These are phyloP conservation scores for Teratosphaeria gauchensis DNA, from an alignment of 2,329 filamentous ascomycete genomes.

Conservation along the genomic window DNA sequence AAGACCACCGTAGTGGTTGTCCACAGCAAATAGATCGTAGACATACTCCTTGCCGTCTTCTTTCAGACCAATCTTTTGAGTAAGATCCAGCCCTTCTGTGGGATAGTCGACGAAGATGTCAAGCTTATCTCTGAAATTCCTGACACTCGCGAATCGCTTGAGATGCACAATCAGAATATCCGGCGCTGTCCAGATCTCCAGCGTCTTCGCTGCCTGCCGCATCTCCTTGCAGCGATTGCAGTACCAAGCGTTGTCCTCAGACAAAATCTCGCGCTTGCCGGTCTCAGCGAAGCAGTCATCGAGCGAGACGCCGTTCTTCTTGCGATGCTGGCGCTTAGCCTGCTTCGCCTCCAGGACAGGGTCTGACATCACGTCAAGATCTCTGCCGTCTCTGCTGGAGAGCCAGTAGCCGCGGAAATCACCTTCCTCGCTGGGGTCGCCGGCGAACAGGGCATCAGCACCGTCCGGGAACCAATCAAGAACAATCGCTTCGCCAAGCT, in stretches of 20 bases:
- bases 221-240: slow-evolving; percentile 94
- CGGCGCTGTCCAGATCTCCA: slow-evolving; percentile 92
- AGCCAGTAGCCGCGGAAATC: slow-evolving; percentile 47
- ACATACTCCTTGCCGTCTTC: slow-evolving; percentile 73
- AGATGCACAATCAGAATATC: slow-evolving; percentile 92
- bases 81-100: slow-evolving; percentile 75
- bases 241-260: slow-evolving; percentile 95
- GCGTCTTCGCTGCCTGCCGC: slow-evolving; percentile 85
- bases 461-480: slow-evolving; percentile 73
- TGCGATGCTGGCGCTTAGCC: slow-evolving; percentile 53
- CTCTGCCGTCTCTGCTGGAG: slow-evolving; percentile 45
- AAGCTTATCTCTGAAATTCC: slow-evolving; percentile 78
- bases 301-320: slow-evolving; percentile 68
- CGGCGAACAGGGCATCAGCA: slow-evolving; percentile 60
- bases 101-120: slow-evolving; percentile 89
- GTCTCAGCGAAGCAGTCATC: slow-evolving; percentile 93
- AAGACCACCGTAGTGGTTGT: slow-evolving; percentile 89
- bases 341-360: slow-evolving; percentile 55
- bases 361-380: slow-evolving; percentile 45
- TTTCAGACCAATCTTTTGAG: slow-evolving; percentile 64
- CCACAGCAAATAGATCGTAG: slow-evolving; percentile 91
- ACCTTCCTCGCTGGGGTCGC: slow-evolving; percentile 31
- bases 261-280: slow-evolving; percentile 84
- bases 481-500: slow-evolving; percentile 73
- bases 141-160: slow-evolving; percentile 84